Percentiles rank a stretch among this genome's conserved stretches.
Evolutionary conservation across 768 basidiomycete species (phyloP).

Genomic region (Kwoniella dendrophila): DNA sequence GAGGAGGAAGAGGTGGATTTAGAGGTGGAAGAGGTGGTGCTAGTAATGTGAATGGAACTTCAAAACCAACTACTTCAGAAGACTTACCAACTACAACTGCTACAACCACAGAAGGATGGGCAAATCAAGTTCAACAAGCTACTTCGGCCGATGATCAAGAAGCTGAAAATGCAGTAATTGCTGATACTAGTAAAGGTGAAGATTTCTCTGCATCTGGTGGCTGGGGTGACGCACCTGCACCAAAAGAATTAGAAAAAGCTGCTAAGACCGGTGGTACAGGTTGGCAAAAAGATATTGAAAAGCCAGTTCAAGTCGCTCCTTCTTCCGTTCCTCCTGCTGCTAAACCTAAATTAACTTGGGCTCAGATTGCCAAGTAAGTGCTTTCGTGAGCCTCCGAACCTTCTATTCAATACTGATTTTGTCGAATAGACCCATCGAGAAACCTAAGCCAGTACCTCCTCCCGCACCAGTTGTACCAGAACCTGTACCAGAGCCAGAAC

Average conservation of each 20-base stretch:
- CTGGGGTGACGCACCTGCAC: slow-evolving; percentile 53
- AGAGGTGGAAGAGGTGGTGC: slow-evolving; percentile 55
- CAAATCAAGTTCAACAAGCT: slow-evolving; percentile 43
- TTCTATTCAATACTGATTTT: neutral
- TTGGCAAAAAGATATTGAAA: slow-evolving; percentile 39
- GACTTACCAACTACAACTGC: slow-evolving; percentile 45
- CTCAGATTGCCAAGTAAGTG: slow-evolving; percentile 57
- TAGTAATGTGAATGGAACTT: slow-evolving; percentile 32
- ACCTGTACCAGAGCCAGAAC: slow-evolving; percentile 22
- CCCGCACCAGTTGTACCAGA: slow-evolving; percentile 26
- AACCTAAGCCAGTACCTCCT: slow-evolving; percentile 52
- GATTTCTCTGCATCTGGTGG: slow-evolving; percentile 52
- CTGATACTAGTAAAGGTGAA: slow-evolving; percentile 41
- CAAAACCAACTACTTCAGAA: slow-evolving; percentile 10
- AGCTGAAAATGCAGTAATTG: slow-evolving; percentile 22
- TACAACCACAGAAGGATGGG: slow-evolving; percentile 50
- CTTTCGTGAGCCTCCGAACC: neutral
- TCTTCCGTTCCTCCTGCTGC: slow-evolving; percentile 35
- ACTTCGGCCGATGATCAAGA: slow-evolving; percentile 33
- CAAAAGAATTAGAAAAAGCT: slow-evolving; percentile 50
- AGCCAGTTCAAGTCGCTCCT: slow-evolving; percentile 39
- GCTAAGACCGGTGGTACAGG: slow-evolving; percentile 46
- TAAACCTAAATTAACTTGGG: slow-evolving; percentile 56
- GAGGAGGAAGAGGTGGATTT: slow-evolving; percentile 53
- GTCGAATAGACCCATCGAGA: slow-evolving; percentile 43